Evolutionary conservation across 768 basidiomycete species (phyloP), one percentile per base, ranked within the genome.

Genomic region (Pleurotus salmoneostramineus): DNA sequence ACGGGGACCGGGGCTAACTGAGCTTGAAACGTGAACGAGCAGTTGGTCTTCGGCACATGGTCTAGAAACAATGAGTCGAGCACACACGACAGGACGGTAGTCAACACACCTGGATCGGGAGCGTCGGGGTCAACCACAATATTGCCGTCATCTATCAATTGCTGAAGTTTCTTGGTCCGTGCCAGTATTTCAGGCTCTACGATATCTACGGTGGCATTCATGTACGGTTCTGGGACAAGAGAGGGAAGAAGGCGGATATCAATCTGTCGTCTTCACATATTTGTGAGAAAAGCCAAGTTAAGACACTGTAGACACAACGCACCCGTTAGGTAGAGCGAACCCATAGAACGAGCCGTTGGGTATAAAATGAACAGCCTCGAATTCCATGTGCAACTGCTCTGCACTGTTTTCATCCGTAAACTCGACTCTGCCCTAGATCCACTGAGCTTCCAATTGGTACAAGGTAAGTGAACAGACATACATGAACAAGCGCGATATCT

Each of bases 311-410:
- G 7, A 52, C 21, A 7, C 34, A 45, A 63, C 78, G 61, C 61
- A 91, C 91, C 84, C 85, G 14, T 68, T 65, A 3, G 85, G 80
- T 61, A 83, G 80, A 14, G 86, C 88, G 50, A 90, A 77, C 1
- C 88, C 91, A 64, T 85, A 90, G n/a, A 94, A 80, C 0, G 88
- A 80, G 0, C 91, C 91, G 56, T 88, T 88, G 27, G 77, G 68
- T 8, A 89, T 63, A 65, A 91, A 86, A 68, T 93, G 91, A 21
- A 93, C 75, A 0, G 88, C 91, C 66, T 88, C 86, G 60, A 93
- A 85, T 59, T 92, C 88, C 1, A 92, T 71, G 35, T 81, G 76
- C 44, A 91, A 68, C 49, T 88, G 85, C 47, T 84, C 84, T 0
- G 74, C 69, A 3, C 69, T 78, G n/a, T 68, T 67, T 5, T 74